Conservation (phyloP, 2,329 filamentous ascomycete species). For the Nemania sp. region DNA sequence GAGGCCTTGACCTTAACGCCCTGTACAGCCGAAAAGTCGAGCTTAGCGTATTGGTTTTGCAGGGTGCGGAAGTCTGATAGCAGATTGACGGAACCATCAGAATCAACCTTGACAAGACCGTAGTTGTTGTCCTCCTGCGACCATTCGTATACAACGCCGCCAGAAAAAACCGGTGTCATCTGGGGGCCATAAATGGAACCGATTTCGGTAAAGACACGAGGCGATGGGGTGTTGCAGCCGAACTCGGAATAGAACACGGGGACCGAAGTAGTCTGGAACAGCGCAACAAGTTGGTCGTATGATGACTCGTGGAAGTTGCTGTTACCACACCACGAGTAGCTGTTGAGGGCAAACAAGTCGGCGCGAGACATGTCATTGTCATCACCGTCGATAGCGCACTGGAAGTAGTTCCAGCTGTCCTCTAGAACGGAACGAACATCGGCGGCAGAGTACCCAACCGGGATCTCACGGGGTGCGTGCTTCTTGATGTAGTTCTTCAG, state of each 20-base stretch:
- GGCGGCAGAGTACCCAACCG: slow-evolving; percentile 79
- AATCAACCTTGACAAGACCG: slow-evolving; percentile 65
- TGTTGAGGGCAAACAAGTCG: slow-evolving; percentile 79
- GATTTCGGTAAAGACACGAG: slow-evolving; percentile 77
- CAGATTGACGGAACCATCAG: slow-evolving; percentile 60
- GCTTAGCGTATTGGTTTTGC: slow-evolving; percentile 71
- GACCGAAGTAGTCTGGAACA: slow-evolving; percentile 67
- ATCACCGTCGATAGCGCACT: slow-evolving; percentile 62
- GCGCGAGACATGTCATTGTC: slow-evolving; percentile 63
- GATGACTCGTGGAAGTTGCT: slow-evolving; percentile 65
- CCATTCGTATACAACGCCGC: slow-evolving; percentile 82
- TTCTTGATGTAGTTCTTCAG: slow-evolving; percentile 80
- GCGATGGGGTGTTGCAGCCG: slow-evolving; percentile 74
- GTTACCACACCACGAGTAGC: slow-evolving; percentile 72
- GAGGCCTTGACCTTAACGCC: slow-evolving; percentile 60
- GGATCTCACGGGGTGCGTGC: slow-evolving; percentile 68
- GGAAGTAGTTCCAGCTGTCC: slow-evolving; percentile 76
- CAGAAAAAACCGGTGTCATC: slow-evolving; percentile 71
- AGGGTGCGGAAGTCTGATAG: slow-evolving; percentile 73
- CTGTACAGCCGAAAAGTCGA: slow-evolving; percentile 72
- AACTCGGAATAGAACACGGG: slow-evolving; percentile 83
- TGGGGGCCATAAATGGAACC: slow-evolving; percentile 69
- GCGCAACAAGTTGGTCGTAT: slow-evolving; percentile 64
- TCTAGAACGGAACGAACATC: slow-evolving; percentile 74
- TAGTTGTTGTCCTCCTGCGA: slow-evolving; percentile 70